Evolutionary conservation across 805 yeast species (phyloP).

Genomic region (Candida oleophila): DNA sequence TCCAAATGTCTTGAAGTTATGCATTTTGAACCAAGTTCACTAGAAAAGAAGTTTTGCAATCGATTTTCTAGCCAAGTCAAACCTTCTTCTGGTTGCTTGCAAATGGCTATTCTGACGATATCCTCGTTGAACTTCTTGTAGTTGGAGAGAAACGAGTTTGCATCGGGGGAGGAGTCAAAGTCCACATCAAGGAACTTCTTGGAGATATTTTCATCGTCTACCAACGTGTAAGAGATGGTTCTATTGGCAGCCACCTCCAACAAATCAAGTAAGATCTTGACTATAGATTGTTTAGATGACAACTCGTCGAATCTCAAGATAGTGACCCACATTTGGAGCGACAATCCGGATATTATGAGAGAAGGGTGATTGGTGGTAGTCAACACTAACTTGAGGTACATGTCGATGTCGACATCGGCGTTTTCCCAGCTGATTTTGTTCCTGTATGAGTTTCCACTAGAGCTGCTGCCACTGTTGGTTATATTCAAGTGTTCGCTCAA

Average conservation of each 20-base stretch:
- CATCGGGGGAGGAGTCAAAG: conserved; percentile 83
- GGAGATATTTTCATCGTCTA: conserved; percentile 63
- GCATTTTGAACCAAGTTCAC: conserved; percentile 65
- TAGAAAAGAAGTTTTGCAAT: conserved; percentile 68
- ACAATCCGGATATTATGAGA: conserved; percentile 84
- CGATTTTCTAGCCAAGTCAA: conserved; percentile 78
- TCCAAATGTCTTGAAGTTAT: conserved; percentile 54
- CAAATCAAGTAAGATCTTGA: conserved; percentile 59
- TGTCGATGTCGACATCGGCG: conserved; percentile 52
- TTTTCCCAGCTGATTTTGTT: conserved; percentile 48
- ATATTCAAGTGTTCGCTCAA: conserved; percentile 74
- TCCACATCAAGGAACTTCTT: conserved; percentile 75
- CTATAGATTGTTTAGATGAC: conserved; percentile 55
- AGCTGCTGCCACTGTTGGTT: conserved; percentile 23
- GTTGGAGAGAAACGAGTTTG: conserved; percentile 70
- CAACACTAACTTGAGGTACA: conserved; percentile 72
- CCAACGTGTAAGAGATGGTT: conserved; percentile 67
- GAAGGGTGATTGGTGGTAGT: conserved; percentile 82
- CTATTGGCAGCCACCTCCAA: conserved; percentile 77
- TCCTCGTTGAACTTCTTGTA: conserved; percentile 87
- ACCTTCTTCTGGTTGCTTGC: conserved; percentile 81
- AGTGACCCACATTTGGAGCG: conserved; percentile 93
- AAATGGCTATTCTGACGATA: conserved; percentile 81
- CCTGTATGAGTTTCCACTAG: conserved; percentile 15
- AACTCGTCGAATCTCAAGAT: conserved; percentile 79